Base-by-base conservation (phyloP, 768 basidiomycete genomes). In the Boletales sp. region DNA sequence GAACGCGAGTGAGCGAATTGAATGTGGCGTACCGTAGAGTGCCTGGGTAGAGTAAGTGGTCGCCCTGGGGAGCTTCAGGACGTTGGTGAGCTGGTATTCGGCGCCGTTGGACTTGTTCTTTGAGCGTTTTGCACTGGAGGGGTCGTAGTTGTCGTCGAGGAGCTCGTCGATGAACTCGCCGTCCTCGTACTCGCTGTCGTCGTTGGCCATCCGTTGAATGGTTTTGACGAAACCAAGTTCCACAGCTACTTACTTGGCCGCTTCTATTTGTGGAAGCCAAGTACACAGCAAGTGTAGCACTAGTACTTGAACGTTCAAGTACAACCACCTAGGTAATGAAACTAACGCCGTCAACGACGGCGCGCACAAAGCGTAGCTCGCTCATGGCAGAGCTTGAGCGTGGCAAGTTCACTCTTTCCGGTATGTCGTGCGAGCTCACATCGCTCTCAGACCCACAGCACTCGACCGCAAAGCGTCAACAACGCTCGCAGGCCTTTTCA, bases 331-430 rank as follows among this genome's bases (percentile, higher is more conserved):
- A 27, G 24, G 24, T 27, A 27, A 27, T 27, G 24, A 27, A 27
- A 6, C 24, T 6, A 7, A 27, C 24, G 24, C 5, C 24, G 24
- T 27, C 24, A 7, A 27, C 24, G 24, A 5, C 24, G 24, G 24
- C 24, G 41, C 60, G 56, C 2, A 5, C 73, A 13, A 87, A 87
- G 54, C 78, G 85, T 29, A 84, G 85, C 53, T 84, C 84, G 0
- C 66, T 84, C 38, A 77, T 80, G 31, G 84, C 85, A 12, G 84
- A 86, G 54, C 73, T 86, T 14, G 84, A 86, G 63, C 74, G 82
- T 60, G 84, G 84, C 77, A 56, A 38, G 70, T 61, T 14, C 29
- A 17, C 40, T 11, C 14, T 17, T 41, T 30, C 48, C 18, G 35
- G 7, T 18, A 15, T 9, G 2, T 30, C 5, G 14, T n/a, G 35